Percentiles rank a stretch among this genome's conserved stretches.
Conservation (phyloP, 768 basidiomycete species). For the Phaffia tasmanica region DNA sequence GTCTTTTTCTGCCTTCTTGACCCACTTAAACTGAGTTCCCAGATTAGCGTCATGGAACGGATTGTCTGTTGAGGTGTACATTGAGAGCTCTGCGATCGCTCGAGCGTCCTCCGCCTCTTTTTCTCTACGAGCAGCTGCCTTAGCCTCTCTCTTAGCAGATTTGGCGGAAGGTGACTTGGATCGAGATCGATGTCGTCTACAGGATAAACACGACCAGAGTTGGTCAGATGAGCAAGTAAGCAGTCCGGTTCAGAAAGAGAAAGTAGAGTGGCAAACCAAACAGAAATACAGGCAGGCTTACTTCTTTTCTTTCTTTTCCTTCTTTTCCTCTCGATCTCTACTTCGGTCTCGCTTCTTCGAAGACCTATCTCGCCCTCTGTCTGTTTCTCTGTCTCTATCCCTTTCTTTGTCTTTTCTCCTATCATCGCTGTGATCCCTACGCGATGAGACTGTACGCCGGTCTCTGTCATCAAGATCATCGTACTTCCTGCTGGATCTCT, state of each 20-base stretch:
- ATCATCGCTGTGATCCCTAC: slow-evolving; percentile 24
- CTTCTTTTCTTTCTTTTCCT: slow-evolving; percentile 46
- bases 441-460: slow-evolving; percentile 25
- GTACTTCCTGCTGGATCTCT: slow-evolving; percentile 19
- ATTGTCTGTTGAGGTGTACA: slow-evolving; percentile 93
- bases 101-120: slow-evolving; percentile 62
- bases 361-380: slow-evolving; percentile 30
- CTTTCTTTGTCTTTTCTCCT: slow-evolving; percentile 20
- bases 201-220: background rate
- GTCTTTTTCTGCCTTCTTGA: slow-evolving; percentile 96
- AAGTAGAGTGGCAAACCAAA: background rate
- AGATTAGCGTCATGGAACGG: slow-evolving; percentile 97
- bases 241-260: background rate
- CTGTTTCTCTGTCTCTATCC: slow-evolving; percentile 29
- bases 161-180: slow-evolving; percentile 56
- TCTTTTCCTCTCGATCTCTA: slow-evolving; percentile 38
- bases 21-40: slow-evolving; percentile 93
- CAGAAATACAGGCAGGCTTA: slow-evolving; percentile 33
- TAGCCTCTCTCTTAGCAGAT: slow-evolving; percentile 81
- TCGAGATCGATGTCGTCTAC: slow-evolving; percentile 22
- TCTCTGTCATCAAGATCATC: background rate
- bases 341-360: slow-evolving; percentile 36
- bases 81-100: slow-evolving; percentile 75
- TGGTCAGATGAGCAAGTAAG: slow-evolving; percentile 10
- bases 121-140: slow-evolving; percentile 41